Conservation (phyloP, 2,329 filamentous ascomycete genomes). For the Phialemonium atrogriseum region DNA sequence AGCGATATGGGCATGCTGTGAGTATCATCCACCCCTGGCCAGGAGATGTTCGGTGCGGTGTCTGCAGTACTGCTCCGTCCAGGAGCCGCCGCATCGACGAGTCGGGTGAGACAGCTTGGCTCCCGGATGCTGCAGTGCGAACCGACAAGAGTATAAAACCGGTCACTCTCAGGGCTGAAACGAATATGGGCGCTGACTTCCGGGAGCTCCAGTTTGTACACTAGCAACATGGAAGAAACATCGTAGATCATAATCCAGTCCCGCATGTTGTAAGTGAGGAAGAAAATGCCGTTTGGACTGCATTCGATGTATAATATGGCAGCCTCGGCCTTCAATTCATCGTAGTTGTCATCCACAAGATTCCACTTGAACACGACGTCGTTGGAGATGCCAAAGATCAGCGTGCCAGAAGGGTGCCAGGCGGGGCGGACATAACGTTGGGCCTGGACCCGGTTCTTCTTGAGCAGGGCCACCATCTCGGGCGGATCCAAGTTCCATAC, state of each 20-base stretch:
- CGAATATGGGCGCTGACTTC: constrained; percentile 8
- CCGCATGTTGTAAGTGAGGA: constrained; percentile 9
- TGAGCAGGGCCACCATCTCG: constrained; percentile 12
- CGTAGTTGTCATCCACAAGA: constrained; percentile 10
- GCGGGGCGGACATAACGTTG: constrained; percentile 7
- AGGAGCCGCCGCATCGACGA: constrained; percentile 7
- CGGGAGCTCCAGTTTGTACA: constrained; percentile 12
- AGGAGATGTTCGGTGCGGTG: constrained; percentile 3
- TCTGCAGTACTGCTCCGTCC: neutral
- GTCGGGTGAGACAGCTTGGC: constrained; percentile 10
- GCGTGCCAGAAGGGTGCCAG: constrained; percentile 13
- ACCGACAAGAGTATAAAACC: constrained; percentile 14
- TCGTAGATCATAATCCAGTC: constrained; percentile 14
- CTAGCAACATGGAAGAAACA: constrained; percentile 8
- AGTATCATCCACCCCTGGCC: constrained; percentile 5
- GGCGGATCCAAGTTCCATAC: constrained; percentile 14
- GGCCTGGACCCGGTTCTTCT: constrained; percentile 5
- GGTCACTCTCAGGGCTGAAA: constrained; percentile 10
- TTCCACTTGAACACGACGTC: constrained; percentile 18
- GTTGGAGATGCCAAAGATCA: constrained; percentile 14
- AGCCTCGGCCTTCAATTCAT: constrained; percentile 10
- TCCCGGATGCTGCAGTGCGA: constrained; percentile 16
- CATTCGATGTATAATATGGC: constrained; percentile 5
- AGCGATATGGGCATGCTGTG: constrained; percentile 5
- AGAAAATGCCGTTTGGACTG: constrained; percentile 10